These are phyloP conservation scores for Talaromyces borbonicus DNA, from an alignment of 495 filamentous ascomycete species.

Conservation along the genomic window DNA sequence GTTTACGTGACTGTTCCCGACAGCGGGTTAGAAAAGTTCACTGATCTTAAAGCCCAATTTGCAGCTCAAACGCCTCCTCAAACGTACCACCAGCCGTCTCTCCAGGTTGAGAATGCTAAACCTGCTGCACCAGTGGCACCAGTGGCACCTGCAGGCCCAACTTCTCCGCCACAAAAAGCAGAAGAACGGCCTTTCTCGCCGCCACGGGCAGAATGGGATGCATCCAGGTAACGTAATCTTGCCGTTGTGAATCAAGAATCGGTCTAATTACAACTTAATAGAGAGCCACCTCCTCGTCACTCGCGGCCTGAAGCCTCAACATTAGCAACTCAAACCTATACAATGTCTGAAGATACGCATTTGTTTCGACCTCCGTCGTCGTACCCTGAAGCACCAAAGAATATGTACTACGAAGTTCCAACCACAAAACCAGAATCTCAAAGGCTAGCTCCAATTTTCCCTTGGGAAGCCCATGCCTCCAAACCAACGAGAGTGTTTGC, in stretches of 20 bases:
- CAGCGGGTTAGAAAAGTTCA: slow-evolving; percentile 6
- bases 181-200: slow-evolving; percentile 38
- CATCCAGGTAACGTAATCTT: slow-evolving; percentile 42
- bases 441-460: slow-evolving; percentile 62
- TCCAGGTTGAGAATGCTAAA: background rate
- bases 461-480: slow-evolving; percentile 64
- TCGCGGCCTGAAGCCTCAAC: slow-evolving; percentile 71
- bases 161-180: slow-evolving; percentile 26
- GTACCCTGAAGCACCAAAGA: slow-evolving; percentile 73
- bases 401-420: slow-evolving; percentile 77
- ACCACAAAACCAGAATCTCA: slow-evolving; percentile 44
- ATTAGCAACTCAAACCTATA: slow-evolving; percentile 61
- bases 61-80: background rate
- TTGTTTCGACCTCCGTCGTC: slow-evolving; percentile 64
- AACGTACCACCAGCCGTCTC: background rate
- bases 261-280: slow-evolving; percentile 23
- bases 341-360: slow-evolving; percentile 59
- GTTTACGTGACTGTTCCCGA: slow-evolving; percentile 20
- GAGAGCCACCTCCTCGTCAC: slow-evolving; percentile 61
- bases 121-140: background rate
- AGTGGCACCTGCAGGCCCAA: slow-evolving; percentile 16
- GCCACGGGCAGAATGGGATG: slow-evolving; percentile 57
- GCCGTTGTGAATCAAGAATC: slow-evolving; percentile 6
- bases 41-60: slow-evolving; percentile 5
- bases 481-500: slow-evolving; percentile 66